Conservation (phyloP, 2,329 filamentous ascomycete genomes). For the Dissoconium aciculare region DNA sequence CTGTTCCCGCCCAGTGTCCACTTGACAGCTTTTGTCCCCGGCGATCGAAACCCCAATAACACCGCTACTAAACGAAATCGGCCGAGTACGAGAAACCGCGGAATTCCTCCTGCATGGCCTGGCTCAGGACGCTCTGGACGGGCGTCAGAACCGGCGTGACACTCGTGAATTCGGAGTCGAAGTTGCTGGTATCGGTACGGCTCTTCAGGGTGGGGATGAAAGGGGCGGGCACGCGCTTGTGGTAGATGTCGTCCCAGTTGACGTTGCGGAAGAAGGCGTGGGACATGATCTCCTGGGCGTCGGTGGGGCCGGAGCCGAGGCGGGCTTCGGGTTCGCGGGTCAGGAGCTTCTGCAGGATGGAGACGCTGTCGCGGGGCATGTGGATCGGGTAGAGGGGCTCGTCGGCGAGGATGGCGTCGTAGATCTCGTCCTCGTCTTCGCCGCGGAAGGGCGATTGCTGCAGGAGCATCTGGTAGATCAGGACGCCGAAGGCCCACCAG, state of each 20-base stretch:
- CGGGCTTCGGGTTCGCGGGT: slow-evolving; percentile 89
- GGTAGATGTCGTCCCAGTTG: slow-evolving; percentile 97
- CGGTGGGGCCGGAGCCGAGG: slow-evolving; percentile 84
- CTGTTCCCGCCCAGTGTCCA: neutral
- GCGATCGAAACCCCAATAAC: slow-evolving; percentile 26
- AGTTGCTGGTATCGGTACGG: slow-evolving; percentile 97
- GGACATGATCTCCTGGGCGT: slow-evolving; percentile 97
- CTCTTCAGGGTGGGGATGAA: slow-evolving; percentile 83
- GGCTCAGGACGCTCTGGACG: slow-evolving; percentile 84
- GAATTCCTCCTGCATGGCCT: slow-evolving; percentile 99
- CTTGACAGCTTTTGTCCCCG: neutral
- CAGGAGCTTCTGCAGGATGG: slow-evolving; percentile 91
- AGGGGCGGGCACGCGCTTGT: slow-evolving; percentile 80
- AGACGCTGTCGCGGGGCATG: slow-evolving; percentile 95
- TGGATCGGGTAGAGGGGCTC: slow-evolving; percentile 96
- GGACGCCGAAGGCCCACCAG: slow-evolving; percentile 98
- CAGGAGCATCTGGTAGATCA: slow-evolving; percentile 99
- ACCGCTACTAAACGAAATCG: no score
- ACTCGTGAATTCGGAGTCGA: slow-evolving; percentile 95
- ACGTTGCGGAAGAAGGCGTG: slow-evolving; percentile 97
- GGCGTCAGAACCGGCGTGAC: slow-evolving; percentile 94
- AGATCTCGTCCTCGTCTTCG: slow-evolving; percentile 98
- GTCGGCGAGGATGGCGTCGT: slow-evolving; percentile 93
- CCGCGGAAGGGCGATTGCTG: slow-evolving; percentile 98
- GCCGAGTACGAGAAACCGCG: slow-evolving; percentile 94